These are phyloP conservation scores for Haberlea rhodopensis DNA, from an alignment of 257 asterid species.

Conservation along the genomic window DNA sequence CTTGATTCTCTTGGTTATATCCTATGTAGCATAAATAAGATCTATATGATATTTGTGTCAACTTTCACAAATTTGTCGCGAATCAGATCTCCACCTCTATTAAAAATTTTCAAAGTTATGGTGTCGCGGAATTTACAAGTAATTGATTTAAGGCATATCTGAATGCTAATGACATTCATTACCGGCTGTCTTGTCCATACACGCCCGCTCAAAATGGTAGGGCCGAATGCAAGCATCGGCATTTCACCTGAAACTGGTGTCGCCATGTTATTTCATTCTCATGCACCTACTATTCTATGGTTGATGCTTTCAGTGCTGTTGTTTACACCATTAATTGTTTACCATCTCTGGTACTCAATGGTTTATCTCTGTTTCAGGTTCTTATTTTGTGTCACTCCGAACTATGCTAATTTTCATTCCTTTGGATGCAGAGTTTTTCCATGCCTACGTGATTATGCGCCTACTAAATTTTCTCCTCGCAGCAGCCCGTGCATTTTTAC, in stretches of 20 bases:
- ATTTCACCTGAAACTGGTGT: not conserved
- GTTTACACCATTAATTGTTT: not conserved
- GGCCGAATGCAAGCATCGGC: not conserved
- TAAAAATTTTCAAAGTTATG: not conserved
- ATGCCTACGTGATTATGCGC: constrained; percentile 6
- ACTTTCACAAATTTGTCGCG: not conserved
- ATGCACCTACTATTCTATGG: not conserved
- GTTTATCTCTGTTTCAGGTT: too few species aligned
- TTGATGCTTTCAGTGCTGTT: not conserved
- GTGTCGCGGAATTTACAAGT: not conserved
- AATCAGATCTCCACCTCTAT: not conserved
- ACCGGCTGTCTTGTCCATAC: not conserved
- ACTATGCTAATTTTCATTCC: constrained; percentile 1
- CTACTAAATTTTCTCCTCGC: constrained; percentile 1
- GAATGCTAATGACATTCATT: not conserved
- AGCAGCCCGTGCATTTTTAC: constrained; percentile 1
- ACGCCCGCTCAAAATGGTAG: not conserved
- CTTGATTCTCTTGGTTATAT: constrained; percentile 7
- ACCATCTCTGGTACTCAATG: not conserved
- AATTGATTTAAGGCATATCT: not conserved
- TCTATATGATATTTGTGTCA: too few species aligned
- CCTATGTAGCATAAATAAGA: not conserved
- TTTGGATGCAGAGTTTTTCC: constrained; percentile 11
- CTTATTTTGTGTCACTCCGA: not conserved
- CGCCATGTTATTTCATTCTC: not conserved